Evolutionary conservation across 768 basidiomycete genomes (phyloP).

Genomic region (Naganishia kalamii): DNA sequence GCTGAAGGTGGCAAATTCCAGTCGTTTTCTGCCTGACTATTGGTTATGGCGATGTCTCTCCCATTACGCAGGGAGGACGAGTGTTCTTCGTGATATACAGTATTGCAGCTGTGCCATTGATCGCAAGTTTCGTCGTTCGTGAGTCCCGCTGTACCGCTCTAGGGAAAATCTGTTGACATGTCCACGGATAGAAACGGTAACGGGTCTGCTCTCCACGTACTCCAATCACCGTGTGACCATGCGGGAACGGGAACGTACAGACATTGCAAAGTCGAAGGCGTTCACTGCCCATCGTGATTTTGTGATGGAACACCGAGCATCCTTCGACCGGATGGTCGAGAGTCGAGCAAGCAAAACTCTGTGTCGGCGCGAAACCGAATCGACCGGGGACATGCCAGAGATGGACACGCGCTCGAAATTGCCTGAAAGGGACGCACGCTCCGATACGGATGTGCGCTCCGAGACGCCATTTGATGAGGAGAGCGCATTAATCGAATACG

Average conservation of each 20-base stretch:
- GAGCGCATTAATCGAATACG: not conserved
- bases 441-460: too few relatives aligned
- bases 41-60: constrained; percentile 45
- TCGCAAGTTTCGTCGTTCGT: constrained; percentile 44
- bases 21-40: constrained; percentile 26
- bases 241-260: constrained; percentile 22
- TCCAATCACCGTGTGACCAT: constrained; percentile 23
- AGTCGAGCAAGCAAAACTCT: not conserved
- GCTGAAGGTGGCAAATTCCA: constrained; percentile 6
- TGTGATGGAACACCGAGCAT: constrained; percentile 30
- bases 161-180: not conserved
- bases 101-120: constrained; percentile 45
- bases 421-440: not conserved
- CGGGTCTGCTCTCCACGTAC: constrained; percentile 34
- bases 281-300: constrained; percentile 38
- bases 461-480: constrained; percentile 2
- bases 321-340: constrained; percentile 15
- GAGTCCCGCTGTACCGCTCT: not conserved
- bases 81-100: constrained; percentile 45
- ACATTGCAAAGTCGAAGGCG: constrained; percentile 21
- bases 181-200: constrained; percentile 14
- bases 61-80: constrained; percentile 33
- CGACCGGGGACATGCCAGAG: not conserved
- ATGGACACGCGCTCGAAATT: not conserved
- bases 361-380: not conserved